These are phyloP conservation scores for Leucocoprinus leucothites DNA, from an alignment of 768 basidiomycete genomes.

Conservation along the genomic window DNA sequence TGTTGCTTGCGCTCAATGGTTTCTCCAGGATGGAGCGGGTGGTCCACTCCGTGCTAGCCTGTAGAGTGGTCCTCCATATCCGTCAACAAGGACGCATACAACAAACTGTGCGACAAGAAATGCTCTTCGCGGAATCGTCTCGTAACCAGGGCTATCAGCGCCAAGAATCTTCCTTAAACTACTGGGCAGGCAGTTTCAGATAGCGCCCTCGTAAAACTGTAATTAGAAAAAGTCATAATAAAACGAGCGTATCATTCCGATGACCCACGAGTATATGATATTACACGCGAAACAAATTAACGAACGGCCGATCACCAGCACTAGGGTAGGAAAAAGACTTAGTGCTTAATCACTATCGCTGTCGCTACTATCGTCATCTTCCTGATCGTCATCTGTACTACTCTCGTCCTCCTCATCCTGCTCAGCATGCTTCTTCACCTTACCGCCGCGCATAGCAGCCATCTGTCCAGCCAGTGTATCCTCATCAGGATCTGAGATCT, in stretches of 20 bases:
- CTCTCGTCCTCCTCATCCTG: constrained; percentile 56
- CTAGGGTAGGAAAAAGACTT: background rate
- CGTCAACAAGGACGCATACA: constrained; percentile 8
- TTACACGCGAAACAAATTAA: constrained; percentile 6
- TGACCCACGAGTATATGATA: constrained; percentile 12
- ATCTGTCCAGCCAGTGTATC: constrained; percentile 96
- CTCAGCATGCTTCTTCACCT: constrained; percentile 63
- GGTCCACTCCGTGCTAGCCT: constrained; percentile 9
- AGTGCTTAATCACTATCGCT: constrained; percentile 26
- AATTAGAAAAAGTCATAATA: constrained; percentile 2
- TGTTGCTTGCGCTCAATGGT: background rate
- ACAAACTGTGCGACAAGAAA: background rate
- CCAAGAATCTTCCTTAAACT: no score
- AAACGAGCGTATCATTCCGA: background rate
- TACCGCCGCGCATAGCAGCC: constrained; percentile 89
- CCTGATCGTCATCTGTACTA: constrained; percentile 40
- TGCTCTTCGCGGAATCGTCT: background rate
- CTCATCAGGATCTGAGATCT: constrained; percentile 98
- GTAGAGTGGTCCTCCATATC: constrained; percentile 12
- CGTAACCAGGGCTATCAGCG: background rate
- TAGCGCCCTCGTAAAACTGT: background rate
- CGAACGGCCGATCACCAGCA: background rate
- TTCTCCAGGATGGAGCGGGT: constrained; percentile 10
- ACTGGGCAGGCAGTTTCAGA: no score
- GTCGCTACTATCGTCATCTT: constrained; percentile 45